Conservation (phyloP, 495 filamentous ascomycete species). For the Melanomma pulvis-pyrius region DNA sequence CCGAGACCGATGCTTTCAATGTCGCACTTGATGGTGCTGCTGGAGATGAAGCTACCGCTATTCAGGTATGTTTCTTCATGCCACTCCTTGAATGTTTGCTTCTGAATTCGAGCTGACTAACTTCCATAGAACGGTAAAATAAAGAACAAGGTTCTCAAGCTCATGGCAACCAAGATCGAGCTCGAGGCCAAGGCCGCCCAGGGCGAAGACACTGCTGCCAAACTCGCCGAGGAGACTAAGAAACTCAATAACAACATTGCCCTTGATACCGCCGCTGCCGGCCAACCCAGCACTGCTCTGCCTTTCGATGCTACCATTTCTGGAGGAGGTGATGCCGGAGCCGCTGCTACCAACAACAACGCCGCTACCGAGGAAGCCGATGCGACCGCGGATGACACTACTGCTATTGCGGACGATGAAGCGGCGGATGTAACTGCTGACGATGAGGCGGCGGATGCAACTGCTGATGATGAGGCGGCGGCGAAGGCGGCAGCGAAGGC, state of each 20-base stretch:
- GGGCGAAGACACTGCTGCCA: slow-evolving; percentile 42
- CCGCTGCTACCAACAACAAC: background rate
- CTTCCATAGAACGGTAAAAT: slow-evolving; percentile 53
- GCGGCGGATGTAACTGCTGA: background rate
- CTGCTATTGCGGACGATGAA: background rate
- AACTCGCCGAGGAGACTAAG: slow-evolving; percentile 44
- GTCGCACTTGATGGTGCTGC: slow-evolving; percentile 44
- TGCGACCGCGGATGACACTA: background rate
- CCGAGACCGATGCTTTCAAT: slow-evolving; percentile 50
- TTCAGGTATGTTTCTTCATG: slow-evolving; percentile 21
- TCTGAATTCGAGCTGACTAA: background rate
- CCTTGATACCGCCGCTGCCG: slow-evolving; percentile 45
- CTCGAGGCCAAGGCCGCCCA: slow-evolving; percentile 46
- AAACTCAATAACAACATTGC: slow-evolving; percentile 54
- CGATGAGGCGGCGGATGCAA: background rate
- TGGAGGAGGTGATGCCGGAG: background rate
- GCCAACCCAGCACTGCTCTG: slow-evolving; percentile 19
- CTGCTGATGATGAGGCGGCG: background rate
- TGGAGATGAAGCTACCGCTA: slow-evolving; percentile 35
- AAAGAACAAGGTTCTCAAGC: slow-evolving; percentile 59
- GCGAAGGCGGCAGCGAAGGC: background rate
- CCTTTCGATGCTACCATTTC: slow-evolving; percentile 11
- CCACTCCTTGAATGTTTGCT: background rate
- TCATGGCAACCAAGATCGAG: slow-evolving; percentile 46
- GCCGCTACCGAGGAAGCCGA: background rate